Base-by-base conservation (phyloP, 2,329 filamentous ascomycete genomes). In the Aspergillus uvarum region DNA sequence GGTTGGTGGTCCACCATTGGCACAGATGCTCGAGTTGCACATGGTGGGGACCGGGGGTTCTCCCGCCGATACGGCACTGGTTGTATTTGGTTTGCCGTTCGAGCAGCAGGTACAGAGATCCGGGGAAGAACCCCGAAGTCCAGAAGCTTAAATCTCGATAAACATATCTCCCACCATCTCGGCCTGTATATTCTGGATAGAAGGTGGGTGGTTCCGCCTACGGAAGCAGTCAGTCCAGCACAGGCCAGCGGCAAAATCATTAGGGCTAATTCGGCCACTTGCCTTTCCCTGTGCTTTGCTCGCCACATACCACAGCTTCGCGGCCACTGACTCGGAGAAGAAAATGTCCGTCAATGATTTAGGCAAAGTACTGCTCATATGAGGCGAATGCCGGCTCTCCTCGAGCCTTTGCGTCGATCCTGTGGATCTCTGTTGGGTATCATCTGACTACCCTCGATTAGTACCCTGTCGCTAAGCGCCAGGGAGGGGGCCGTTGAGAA, bases 111-210 rank as follows among this genome's bases (percentile, higher is more conserved):
- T 81, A 80, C 2, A 82, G 61, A 3, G 71, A 74, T 0, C 80
- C 80, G 0, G 79, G 80, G 56, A 82, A 82, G 71, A 82, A 82
- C 0, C 80, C 80, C 2, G 76, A 80, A 0, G 79, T 82, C 80
- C 80, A 82, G 58, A 81, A 81, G 10, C 77, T 72, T 0, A 74
- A 67, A 29, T 74, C 70, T 12, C 77, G 70, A 56, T 80, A 76
- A 19, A 77, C 71, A 59, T 81, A 82, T 42, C 57, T 59, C 19
- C 7, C n/a, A 3, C 50, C 53, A 35, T 56, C 60, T 38, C 59
- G 10, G 10, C 61, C 57, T 16, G 61, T 63, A 48, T 67, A 65
- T 54, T 67, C 63, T 3, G 65, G 65, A 29, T 63, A 64, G 2
- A 65, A 35, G 2, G 57, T 12, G 8, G 63, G 35, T n/a, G 55